Conservation (phyloP, 2,329 filamentous ascomycete species). For the Volutella citrinella region DNA sequence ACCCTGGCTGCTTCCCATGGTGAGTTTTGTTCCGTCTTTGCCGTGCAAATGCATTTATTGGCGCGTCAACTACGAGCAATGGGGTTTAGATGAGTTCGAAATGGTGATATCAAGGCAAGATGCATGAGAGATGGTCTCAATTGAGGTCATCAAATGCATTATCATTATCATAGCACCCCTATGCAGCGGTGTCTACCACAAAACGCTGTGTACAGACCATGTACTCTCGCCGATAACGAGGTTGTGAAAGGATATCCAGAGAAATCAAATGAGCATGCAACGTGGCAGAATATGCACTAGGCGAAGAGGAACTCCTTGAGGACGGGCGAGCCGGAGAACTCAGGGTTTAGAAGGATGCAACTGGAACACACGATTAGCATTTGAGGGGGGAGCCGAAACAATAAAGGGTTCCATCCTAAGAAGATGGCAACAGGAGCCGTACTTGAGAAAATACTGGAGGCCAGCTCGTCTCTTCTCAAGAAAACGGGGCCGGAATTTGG, state of each 20-base stretch:
- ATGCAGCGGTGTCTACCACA: constrained; percentile 15
- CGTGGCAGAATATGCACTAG: no score
- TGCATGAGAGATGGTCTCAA: neutral
- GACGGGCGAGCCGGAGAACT: constrained; percentile 88
- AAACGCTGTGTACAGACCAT: no score
- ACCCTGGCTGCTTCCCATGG: no score
- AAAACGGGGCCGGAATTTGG: constrained; percentile 80
- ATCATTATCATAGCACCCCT: constrained; percentile 22
- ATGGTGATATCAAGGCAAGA: neutral
- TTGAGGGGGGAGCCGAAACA: constrained; percentile 15
- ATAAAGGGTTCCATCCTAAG: neutral
- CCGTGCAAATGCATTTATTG: no score
- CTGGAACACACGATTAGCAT: no score
- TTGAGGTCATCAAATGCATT: constrained; percentile 22
- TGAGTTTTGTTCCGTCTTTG: no score
- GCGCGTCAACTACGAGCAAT: no score
- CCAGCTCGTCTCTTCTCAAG: constrained; percentile 80
- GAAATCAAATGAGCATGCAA: constrained; percentile 11
- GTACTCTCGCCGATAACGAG: constrained; percentile 11
- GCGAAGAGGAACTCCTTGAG: constrained; percentile 87
- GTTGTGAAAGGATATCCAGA: constrained; percentile 19
- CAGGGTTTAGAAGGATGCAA: constrained; percentile 87
- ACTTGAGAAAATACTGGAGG: constrained; percentile 93
- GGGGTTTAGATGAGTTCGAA: neutral
- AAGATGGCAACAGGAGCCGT: constrained; percentile 33